Base-by-base conservation (phyloP, 768 basidiomycete genomes). In the Mycena polygramma region DNA sequence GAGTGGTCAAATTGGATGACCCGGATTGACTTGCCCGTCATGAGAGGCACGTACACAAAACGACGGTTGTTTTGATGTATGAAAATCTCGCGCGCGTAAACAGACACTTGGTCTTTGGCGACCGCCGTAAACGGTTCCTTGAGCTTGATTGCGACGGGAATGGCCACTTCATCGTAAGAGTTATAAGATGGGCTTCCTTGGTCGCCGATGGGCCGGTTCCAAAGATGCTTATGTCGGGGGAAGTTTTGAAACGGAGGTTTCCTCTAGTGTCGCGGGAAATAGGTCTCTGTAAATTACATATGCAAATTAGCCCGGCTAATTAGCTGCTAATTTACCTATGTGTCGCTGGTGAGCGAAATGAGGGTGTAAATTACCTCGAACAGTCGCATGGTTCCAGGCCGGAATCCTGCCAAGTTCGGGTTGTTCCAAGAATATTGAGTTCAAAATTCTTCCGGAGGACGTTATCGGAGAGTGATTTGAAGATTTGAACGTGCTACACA, bases 1-100 rank as follows among this genome's bases (percentile, higher is more conserved):
- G 71, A 57, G 48, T 75, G 69, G 63, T 78, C 78, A 63, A 76
- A 78, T 17, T 63, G 58, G 43, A 70, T 58, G 6, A 77, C 63
- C 1, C 60, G 68, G 24, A 71, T 48, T 1, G 41, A 36, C 0
- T 60, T 45, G 35, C 70, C 66, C 1, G 75, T 73, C 17, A 79
- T 53, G 17, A 75, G 26, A 15, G 74, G 58, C 7, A 70, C 41
- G 39, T 74, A 76, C 0, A 77, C 76, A 35, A 68, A 76, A 13
- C 35, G 52, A 14, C 78, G 75, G 48, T 76, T 75, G 5, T 63
- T 59, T 39, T 79, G 78, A 30, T 68, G 52, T 9, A 74, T 55
- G 43, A 79, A 74, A 37, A 64, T 58, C 10, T 62, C 72, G 72
- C 70, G 64, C 10, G 70, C 75, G 60, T 77, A 75, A 41, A 68